Evolutionary conservation across 1,284 basidiomycete genomes (phyloP), one percentile per base, ranked within the genome.

Genomic region (Moesziomyces sp.): DNA sequence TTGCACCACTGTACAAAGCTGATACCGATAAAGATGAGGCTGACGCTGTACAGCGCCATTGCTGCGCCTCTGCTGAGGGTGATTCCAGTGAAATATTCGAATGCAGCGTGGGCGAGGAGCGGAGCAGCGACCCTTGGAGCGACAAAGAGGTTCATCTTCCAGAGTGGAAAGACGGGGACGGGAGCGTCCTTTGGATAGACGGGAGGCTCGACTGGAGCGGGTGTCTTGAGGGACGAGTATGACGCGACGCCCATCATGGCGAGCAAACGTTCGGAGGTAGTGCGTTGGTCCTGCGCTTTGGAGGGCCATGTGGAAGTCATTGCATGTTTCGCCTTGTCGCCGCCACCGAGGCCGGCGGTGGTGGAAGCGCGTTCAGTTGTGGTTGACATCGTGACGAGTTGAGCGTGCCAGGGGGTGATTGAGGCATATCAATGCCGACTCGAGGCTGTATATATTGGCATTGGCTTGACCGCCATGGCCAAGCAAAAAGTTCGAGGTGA

Each of bases 161-260:
- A 74, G 10, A 76, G 45, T 0, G 73, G 58, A 42, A 58, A 72
- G 10, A 69, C 67, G 0, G 76, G 78, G 0, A 78, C 78, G 0
- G 67, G 67, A 9, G 60, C 52, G 16, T 35, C 26, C 14, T 59
- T 63, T 1, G 60, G 55, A 18, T 54, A 63, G 6, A 70, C 56
- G 6, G 68, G 68, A 19, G 59, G 66, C 30, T 13, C 28, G 26
- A 1, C 11, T 13, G 35, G 26, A 3, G 52, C 6, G 9, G 23
- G 52, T 5, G 26, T 38, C 23, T 34, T 35, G 3, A 18, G 10
- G 1, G 42, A 34, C 16, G 58, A 46, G 3, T 48, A 16, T 1
- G 62, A 63, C 3, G 57, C 68, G n/a, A 68, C 38, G 3, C 55
- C 54, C 16, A 63, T 49, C 9, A 3, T 5, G n/a, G 60, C 35